phyloP scores from a whole-genome alignment of 2,329 filamentous ascomycete genomes.

The Pseudopithomyces maydicus region DNA sequence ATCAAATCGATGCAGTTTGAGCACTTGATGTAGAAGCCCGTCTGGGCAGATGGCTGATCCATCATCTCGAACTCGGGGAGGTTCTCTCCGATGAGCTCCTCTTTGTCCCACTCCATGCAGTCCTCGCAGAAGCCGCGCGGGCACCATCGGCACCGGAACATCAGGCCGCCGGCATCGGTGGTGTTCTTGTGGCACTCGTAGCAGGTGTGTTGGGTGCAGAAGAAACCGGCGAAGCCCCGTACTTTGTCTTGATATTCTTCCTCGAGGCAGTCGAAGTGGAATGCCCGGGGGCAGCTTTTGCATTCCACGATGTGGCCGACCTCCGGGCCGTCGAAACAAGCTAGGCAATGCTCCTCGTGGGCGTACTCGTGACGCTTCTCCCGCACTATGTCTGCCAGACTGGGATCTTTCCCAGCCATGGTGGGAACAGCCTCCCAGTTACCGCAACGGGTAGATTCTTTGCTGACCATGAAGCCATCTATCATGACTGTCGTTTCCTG shows the following conservation, averaged over 20 bases:
- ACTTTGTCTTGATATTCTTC: slow-evolving; percentile 48
- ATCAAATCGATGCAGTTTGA: slow-evolving; percentile 42
- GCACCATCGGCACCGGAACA: slow-evolving; percentile 62
- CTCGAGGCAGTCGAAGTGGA: slow-evolving; percentile 58
- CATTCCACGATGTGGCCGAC: slow-evolving; percentile 56
- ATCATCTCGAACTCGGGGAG: slow-evolving; percentile 60
- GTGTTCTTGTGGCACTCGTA: slow-evolving; percentile 59
- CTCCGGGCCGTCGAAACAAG: slow-evolving; percentile 51
- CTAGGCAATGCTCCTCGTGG: slow-evolving; percentile 59
- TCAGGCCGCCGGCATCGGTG: slow-evolving; percentile 53
- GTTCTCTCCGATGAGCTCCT: slow-evolving; percentile 57
- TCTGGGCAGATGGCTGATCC: slow-evolving; percentile 46
- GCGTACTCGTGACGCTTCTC: slow-evolving; percentile 54
- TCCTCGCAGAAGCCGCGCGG: slow-evolving; percentile 63
- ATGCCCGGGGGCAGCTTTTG: slow-evolving; percentile 59
- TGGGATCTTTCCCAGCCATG: slow-evolving; percentile 59
- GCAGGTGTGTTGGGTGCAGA: slow-evolving; percentile 63
- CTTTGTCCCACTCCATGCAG: slow-evolving; percentile 60
- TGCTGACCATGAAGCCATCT: slow-evolving; percentile 60
- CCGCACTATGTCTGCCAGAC: slow-evolving; percentile 55
- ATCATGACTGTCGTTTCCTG: slow-evolving; percentile 65
- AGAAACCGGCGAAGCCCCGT: slow-evolving; percentile 52
- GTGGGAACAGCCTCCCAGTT: slow-evolving; percentile 65
- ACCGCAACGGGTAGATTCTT: slow-evolving; percentile 59
- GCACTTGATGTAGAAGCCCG: slow-evolving; percentile 61